These are phyloP conservation scores for Aspergillus diversus DNA, from an alignment of 495 filamentous ascomycete genomes.

Conservation along the genomic window DNA sequence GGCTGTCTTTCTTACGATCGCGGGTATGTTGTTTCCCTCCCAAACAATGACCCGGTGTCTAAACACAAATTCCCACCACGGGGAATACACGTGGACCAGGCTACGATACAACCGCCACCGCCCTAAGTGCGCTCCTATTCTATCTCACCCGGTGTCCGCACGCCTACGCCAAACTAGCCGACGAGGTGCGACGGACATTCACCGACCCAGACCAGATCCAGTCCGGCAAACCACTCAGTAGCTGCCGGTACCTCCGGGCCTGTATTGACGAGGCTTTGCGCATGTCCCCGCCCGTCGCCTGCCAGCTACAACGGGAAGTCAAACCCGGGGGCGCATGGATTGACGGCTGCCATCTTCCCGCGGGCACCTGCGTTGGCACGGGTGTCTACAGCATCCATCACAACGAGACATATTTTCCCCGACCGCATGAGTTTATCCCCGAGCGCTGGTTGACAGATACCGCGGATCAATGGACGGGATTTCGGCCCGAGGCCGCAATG, in stretches of 20 bases:
- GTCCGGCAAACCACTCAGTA: slow-evolving; percentile 40
- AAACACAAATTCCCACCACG: too few species aligned
- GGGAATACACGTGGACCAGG: too few species aligned
- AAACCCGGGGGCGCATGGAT: slow-evolving; percentile 45
- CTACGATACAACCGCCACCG: slow-evolving; percentile 23
- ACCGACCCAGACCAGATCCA: slow-evolving; percentile 41
- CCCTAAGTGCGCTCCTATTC: slow-evolving; percentile 47
- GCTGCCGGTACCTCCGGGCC: slow-evolving; percentile 51
- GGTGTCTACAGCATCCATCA: slow-evolving; percentile 51
- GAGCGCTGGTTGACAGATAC: slow-evolving; percentile 24
- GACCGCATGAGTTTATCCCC: slow-evolving; percentile 43
- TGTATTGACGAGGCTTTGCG: slow-evolving; percentile 62
- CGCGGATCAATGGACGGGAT: too few species aligned
- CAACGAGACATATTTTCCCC: slow-evolving; percentile 40
- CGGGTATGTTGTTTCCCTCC: too few species aligned
- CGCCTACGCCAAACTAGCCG: slow-evolving; percentile 32
- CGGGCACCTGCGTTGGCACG: slow-evolving; percentile 42
- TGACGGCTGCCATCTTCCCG: slow-evolving; percentile 42
- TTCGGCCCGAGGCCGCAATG: too few species aligned
- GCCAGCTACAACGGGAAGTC: slow-evolving; percentile 50
- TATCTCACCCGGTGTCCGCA: slow-evolving; percentile 51
- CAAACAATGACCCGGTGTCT: too few species aligned
- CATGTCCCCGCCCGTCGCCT: slow-evolving; percentile 54
- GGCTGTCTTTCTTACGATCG: too few species aligned
- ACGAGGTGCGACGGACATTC: slow-evolving; percentile 46